phyloP scores from a whole-genome alignment of 331 rosid species.

The Cydonia oblonga region DNA sequence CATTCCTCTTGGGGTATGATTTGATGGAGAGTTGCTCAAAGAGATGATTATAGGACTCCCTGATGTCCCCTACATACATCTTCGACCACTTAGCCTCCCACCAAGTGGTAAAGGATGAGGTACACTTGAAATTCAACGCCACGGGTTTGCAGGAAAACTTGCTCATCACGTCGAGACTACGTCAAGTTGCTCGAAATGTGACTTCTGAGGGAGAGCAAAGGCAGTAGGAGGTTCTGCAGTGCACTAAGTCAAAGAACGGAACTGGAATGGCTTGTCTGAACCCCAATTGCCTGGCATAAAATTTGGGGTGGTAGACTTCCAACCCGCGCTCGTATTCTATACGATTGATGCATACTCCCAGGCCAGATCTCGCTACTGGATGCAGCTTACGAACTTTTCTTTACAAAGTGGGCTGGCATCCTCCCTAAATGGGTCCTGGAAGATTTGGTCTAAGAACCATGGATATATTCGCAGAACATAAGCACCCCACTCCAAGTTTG shows the following conservation, averaged over 20 bases:
- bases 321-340: rapidly evolving
- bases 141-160: rapidly evolving
- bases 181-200: rapidly evolving
- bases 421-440: too few relatives aligned
- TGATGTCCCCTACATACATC: rapidly evolving
- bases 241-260: rapidly evolving
- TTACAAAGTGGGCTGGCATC: too few relatives aligned
- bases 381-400: too few relatives aligned
- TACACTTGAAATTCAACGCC: rapidly evolving
- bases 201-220: rapidly evolving
- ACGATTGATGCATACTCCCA: rapidly evolving
- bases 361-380: rapidly evolving
- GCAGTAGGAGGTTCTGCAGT: rapidly evolving
- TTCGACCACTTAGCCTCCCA: too few relatives aligned
- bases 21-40: rapidly evolving
- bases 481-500: too few relatives aligned
- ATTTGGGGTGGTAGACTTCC: too few relatives aligned
- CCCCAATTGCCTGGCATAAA: rapidly evolving
- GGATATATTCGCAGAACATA: too few relatives aligned
- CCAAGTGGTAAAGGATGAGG: rapidly evolving
- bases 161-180: too few relatives aligned
- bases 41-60: rapidly evolving
- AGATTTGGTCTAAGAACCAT: too few relatives aligned
- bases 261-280: too few relatives aligned
- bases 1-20: rapidly evolving